These are phyloP conservation scores for Tillandsia leiboldiana DNA, from an alignment of 176 grass and related monocot species.

Conservation along the genomic window DNA sequence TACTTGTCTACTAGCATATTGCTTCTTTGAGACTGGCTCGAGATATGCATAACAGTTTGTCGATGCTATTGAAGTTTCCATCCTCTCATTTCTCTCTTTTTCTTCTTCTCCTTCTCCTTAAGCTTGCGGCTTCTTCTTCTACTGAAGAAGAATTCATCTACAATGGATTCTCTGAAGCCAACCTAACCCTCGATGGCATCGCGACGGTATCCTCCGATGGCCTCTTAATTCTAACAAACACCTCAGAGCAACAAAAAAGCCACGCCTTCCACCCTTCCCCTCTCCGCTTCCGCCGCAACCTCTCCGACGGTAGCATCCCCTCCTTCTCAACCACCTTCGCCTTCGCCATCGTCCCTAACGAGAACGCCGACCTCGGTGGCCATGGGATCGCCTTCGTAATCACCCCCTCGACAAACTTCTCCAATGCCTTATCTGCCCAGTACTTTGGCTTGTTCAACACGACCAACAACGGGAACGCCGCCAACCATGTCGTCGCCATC, in stretches of 20 bases:
- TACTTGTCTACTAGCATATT: too few relatives aligned
- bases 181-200: slow-evolving; percentile 15
- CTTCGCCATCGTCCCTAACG: background rate
- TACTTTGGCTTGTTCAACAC: background rate
- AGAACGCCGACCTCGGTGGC: background rate
- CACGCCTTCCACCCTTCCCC: slow-evolving; percentile 31
- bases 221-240: slow-evolving; percentile 56
- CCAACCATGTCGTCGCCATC: slow-evolving; percentile 3
- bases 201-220: slow-evolving; percentile 25
- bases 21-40: too few relatives aligned
- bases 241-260: slow-evolving; percentile 23
- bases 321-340: background rate
- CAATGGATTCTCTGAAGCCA: slow-evolving; percentile 28
- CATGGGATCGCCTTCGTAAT: background rate
- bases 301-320: background rate
- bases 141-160: slow-evolving; percentile 21
- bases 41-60: background rate
- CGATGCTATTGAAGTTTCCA: background rate
- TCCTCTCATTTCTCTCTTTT: background rate
- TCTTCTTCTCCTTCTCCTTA: background rate
- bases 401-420: slow-evolving; percentile 2
- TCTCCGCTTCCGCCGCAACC: slow-evolving; percentile 7
- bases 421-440: background rate
- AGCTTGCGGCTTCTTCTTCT: background rate
- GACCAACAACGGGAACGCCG: background rate